Base-by-base conservation (phyloP, 208 protist species). In the Acanthamoeba sp. region DNA sequence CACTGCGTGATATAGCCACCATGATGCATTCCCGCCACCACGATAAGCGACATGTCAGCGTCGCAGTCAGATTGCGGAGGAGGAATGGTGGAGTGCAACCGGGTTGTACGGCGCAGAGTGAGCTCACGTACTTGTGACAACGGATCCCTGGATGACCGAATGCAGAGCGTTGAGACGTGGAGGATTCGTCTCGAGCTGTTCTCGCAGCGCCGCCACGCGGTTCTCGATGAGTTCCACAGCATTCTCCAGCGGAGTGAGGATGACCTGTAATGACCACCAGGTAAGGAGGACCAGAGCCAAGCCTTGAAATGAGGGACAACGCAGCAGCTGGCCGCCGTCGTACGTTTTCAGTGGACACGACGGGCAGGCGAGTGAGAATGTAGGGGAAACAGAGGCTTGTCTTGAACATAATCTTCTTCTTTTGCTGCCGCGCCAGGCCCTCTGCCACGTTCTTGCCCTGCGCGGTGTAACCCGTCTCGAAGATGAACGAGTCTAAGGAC, bases 331-430 rank as follows among this genome's bases (percentile, higher is more conserved):
- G 14, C 7, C 36, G 2, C 0, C 34, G 2, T 20, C 38, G 64
- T 57, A 90, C 82, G n/a, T 57, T 64, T 57, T 32, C 29, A 12
- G 82, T 90, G 22, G 32, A 48, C 9, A 66, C 38, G 50, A 90
- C 82, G 1, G 27, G 32, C 3, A 90, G 55, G 82, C 82, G 82
- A 20, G 50, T 40, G 32, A 45, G 27, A 18, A 66, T 57, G 34
- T 90, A 90, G 40, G 82, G 82, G 52, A 90, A 90, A 29, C 32
- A 66, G 24, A 90, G 40, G 40, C 32, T 45, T 14, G 52, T 64
- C 82, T 57, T 90, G 82, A 90, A 90, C 32, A 90, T 64, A n/a
- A 90, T 64, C 52, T 90, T 90, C 82, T 64, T 90, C 82, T 90
- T 90, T 29, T 90, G 82, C 82, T 90, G 82, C 27, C 38, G 27